These are phyloP conservation scores for Atkinsonella hypoxylon DNA, from an alignment of 2,329 filamentous ascomycete species.

Conservation along the genomic window DNA sequence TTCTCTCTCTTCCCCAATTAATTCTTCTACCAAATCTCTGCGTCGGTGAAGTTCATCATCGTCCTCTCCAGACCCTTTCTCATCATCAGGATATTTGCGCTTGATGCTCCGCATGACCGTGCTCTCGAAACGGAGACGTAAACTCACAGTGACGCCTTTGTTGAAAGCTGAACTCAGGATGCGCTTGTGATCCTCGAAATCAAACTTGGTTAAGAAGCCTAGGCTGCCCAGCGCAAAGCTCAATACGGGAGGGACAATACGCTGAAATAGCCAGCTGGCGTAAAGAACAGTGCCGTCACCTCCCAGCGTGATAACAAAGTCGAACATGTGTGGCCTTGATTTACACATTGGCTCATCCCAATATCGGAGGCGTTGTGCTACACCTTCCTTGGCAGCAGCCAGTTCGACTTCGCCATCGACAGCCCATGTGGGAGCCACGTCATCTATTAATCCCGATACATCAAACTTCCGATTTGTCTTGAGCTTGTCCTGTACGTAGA, in stretches of 20 bases:
- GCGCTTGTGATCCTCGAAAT: conserved; percentile 62
- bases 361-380: conserved; percentile 53
- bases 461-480: conserved; percentile 63
- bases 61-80: conserved; percentile 20
- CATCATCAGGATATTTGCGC: conserved; percentile 20
- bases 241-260: conserved; percentile 83
- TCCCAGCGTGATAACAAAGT: conserved; percentile 84
- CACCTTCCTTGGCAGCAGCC: conserved; percentile 21
- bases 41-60: conserved; percentile 25
- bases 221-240: conserved; percentile 86
- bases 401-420: conserved; percentile 22
- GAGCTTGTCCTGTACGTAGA: conserved; percentile 74
- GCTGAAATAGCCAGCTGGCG: conserved; percentile 92
- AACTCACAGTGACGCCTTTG: conserved; percentile 77
- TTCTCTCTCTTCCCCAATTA: conserved; percentile 76
- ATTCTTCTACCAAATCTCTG: conserved; percentile 74
- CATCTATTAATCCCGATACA: conserved; percentile 51
- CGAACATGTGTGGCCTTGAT: conserved; percentile 72
- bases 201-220: conserved; percentile 93
- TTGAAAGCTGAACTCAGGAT: conserved; percentile 62
- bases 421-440: conserved; percentile 37
- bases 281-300: conserved; percentile 97
- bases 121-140: conserved; percentile 82
- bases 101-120: conserved; percentile 76
- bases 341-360: conserved; percentile 76